These are phyloP conservation scores for Pyropia haitanensis DNA, from an alignment of 23 red algal genomes.

Conservation along the genomic window DNA sequence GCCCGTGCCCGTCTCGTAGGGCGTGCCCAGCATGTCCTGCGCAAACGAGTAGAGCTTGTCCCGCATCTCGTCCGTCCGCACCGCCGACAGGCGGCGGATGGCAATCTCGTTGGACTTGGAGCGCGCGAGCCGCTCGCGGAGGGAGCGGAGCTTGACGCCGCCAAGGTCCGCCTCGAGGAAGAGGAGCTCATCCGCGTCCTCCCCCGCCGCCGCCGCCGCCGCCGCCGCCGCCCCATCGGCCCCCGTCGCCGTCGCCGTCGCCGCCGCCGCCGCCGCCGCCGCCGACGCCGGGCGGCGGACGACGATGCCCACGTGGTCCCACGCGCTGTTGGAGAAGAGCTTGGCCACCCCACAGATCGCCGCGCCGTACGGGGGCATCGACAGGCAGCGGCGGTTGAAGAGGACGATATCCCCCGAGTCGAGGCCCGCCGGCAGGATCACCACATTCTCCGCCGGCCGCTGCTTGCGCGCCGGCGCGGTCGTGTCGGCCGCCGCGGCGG, in stretches of 20 bases:
- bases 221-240: no score
- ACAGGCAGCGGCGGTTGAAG: slow-evolving; percentile 84
- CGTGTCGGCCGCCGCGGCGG: no score
- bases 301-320: slow-evolving; percentile 97
- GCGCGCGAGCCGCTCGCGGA: slow-evolving; percentile 68
- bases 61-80: slow-evolving; percentile 70
- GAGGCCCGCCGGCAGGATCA: slow-evolving; percentile 48
- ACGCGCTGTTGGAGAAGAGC: slow-evolving; percentile 70
- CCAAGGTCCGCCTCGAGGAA: slow-evolving; percentile 94
- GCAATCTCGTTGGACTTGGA: slow-evolving; percentile 92
- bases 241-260: no score
- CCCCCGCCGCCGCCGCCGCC: slow-evolving; percentile 4
- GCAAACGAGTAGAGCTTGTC: slow-evolving; percentile 62
- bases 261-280: background rate
- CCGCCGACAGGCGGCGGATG: slow-evolving; percentile 66
- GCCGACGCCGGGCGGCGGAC: slow-evolving; percentile 50
- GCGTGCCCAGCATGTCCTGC: slow-evolving; percentile 66
- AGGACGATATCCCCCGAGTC: slow-evolving; percentile 98
- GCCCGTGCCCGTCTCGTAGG: slow-evolving; percentile 78
- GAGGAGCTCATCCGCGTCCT: slow-evolving; percentile 22
- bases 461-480: no score
- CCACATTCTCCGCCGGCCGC: no score
- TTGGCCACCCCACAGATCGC: slow-evolving; percentile 82
- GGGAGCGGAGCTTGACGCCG: slow-evolving; percentile 81
- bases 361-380: slow-evolving; percentile 76